Conservation (phyloP, 1,284 basidiomycete genomes). For the Porphyrellus sp. region DNA sequence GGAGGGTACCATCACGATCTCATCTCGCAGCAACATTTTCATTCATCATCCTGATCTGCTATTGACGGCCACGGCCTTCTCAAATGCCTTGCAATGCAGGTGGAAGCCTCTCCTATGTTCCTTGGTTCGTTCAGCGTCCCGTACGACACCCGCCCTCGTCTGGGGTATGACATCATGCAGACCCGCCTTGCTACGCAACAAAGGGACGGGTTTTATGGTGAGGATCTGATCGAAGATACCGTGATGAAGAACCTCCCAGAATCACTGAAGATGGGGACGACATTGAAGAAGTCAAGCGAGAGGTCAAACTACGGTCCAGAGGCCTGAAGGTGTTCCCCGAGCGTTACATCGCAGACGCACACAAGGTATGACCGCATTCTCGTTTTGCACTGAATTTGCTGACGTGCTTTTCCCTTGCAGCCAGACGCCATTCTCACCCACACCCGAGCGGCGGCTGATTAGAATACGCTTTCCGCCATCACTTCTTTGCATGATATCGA, state of each 20-base stretch:
- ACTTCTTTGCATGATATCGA: constrained; percentile 81
- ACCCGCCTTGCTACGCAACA: constrained; percentile 56
- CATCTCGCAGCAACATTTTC: constrained; percentile 58
- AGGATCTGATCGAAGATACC: constrained; percentile 54
- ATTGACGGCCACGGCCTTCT: constrained; percentile 83
- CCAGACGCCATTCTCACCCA: constrained; percentile 62
- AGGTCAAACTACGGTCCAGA: constrained; percentile 58
- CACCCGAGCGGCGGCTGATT: constrained; percentile 50
- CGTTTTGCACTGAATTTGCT: background rate
- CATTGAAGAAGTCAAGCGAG: constrained; percentile 61
- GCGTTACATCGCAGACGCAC: constrained; percentile 56
- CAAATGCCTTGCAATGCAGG: constrained; percentile 76
- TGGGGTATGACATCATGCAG: constrained; percentile 91
- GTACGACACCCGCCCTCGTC: constrained; percentile 63
- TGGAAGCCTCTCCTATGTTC: constrained; percentile 77
- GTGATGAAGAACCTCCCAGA: constrained; percentile 53
- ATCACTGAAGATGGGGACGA: constrained; percentile 59
- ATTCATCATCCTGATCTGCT: constrained; percentile 90
- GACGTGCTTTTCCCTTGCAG: constrained; percentile 36
- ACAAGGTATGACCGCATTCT: constrained; percentile 47
- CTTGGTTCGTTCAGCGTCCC: constrained; percentile 55
- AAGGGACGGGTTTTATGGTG: constrained; percentile 62
- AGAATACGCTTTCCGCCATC: constrained; percentile 64
- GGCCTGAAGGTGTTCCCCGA: constrained; percentile 64
- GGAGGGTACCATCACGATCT: constrained; percentile 52